Base-by-base conservation (phyloP, 148 eudicot species). In the Fagopyrum tataricum region DNA sequence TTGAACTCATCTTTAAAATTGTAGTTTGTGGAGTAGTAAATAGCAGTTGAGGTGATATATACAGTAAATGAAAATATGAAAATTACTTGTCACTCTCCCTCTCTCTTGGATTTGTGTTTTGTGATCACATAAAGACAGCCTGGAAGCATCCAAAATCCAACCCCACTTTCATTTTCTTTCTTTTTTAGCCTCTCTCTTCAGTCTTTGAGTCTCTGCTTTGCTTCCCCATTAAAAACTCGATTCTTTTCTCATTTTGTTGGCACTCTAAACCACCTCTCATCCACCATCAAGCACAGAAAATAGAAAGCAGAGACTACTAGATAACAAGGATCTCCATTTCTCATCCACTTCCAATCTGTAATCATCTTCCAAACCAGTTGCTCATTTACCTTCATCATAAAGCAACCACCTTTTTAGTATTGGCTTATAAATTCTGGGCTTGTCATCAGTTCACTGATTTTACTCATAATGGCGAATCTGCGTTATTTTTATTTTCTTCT, bases 111-210 rank as follows among this genome's bases (percentile, higher is more conserved):
- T 62, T 0, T 64, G 69, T 64, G 18, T 13, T 61, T 62, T 42
- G 76, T 61, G 70, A 74, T 74, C 76, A 59, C 70, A 44, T 74
- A 74, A 61, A 44, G 70, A 74, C 76, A 74, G 76, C 70, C 76
- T 74, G 76, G 76, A 74, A 59, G 76, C 46, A 73, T 74, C 76
- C 76, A 74, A 74, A 74, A 14, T 37, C 43, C 44, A 74, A 62
- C 76, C 76, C 70, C 76, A 74, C 76, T 39, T 64, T 21, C 2
- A 1, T 18, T 56, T 56, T 56, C 24, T 20, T 56, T 56, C 21
- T 21, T 9, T 55, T 5, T n/a, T 55, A 31, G 37, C 37, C 37
- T 31, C 37, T 31, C 37, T 31, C 37, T 31, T 31, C 37, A 31
- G 37, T 55, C 5, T n/a, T 18, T n/a, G 20, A 18, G 6, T 55